These are phyloP conservation scores for Phytopythium delawarense DNA, from an alignment of 352 stramenopile genomes.

Conservation along the genomic window DNA sequence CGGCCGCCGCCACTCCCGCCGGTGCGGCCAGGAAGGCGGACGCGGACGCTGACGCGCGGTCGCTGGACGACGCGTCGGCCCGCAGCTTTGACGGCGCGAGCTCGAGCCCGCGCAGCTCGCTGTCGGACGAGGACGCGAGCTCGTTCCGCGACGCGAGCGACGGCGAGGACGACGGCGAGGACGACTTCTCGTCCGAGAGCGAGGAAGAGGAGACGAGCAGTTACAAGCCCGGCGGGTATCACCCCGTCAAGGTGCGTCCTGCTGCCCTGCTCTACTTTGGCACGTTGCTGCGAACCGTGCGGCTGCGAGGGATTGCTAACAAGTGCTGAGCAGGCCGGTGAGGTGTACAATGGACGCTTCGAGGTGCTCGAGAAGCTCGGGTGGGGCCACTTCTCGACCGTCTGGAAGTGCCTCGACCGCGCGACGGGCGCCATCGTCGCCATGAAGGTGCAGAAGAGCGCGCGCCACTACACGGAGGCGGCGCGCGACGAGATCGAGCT, in stretches of 20 bases:
- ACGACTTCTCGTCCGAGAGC: slow-evolving; percentile 80
- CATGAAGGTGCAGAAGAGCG: slow-evolving; percentile 97
- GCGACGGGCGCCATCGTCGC: slow-evolving; percentile 86
- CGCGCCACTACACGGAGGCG: slow-evolving; percentile 97
- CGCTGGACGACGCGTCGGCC: slow-evolving; percentile 17
- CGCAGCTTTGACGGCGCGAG: slow-evolving; percentile 8
- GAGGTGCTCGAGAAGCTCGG: slow-evolving; percentile 98
- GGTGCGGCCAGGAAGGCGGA: neutral
- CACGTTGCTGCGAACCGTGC: too few relatives aligned
- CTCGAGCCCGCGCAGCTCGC: slow-evolving; percentile 20
- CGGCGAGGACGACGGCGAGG: slow-evolving; percentile 82
- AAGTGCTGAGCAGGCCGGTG: slow-evolving; percentile 38
- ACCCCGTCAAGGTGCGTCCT: slow-evolving; percentile 87
- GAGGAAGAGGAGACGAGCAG: slow-evolving; percentile 92
- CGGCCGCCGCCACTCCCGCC: neutral
- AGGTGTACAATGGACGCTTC: slow-evolving; percentile 93
- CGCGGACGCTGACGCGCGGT: slow-evolving; percentile 5
- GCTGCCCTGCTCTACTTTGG: too few relatives aligned
- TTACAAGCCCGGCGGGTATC: slow-evolving; percentile 98
- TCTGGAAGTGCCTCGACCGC: slow-evolving; percentile 97
- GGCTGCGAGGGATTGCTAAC: too few relatives aligned
- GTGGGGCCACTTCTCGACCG: slow-evolving; percentile 99
- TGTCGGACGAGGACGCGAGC: slow-evolving; percentile 15
- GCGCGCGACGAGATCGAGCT: slow-evolving; percentile 98
- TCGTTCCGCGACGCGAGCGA: slow-evolving; percentile 10